Percentiles rank a stretch among this genome's conserved stretches.
These are phyloP conservation scores for Talaromyces sp. DNA, from an alignment of 2,329 filamentous ascomycete species.

Conservation along the genomic window DNA sequence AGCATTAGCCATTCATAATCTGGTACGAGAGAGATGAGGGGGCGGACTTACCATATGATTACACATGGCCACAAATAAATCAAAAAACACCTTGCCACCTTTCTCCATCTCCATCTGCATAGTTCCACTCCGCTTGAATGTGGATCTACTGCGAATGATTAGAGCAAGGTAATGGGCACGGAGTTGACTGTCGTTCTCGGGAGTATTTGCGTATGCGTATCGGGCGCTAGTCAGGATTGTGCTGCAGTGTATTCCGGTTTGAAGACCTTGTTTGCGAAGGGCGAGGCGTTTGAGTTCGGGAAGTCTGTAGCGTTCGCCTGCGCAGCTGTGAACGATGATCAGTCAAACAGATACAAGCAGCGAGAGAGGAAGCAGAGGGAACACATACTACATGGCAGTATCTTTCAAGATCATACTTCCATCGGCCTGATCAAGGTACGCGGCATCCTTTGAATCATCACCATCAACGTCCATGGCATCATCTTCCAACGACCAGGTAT, in stretches of 20 bases:
- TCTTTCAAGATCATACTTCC: constrained; percentile 79
- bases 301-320: constrained; percentile 83
- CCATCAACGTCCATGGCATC: constrained; percentile 54
- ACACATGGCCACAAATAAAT: constrained; percentile 96
- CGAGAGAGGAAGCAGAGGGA: not conserved
- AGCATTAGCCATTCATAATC: not conserved
- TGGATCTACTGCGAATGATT: constrained; percentile 94
- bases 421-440: constrained; percentile 70
- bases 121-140: constrained; percentile 95
- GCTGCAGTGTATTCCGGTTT: constrained; percentile 85
- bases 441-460: constrained; percentile 65
- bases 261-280: constrained; percentile 90
- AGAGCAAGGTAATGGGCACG: constrained; percentile 96
- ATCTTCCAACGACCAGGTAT: constrained; percentile 88
- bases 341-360: not conserved
- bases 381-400: constrained; percentile 69
- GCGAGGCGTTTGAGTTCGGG: constrained; percentile 88
- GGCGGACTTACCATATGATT: constrained; percentile 67
- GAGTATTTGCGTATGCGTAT: constrained; percentile 93
- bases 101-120: constrained; percentile 99
- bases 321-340: constrained; percentile 51
- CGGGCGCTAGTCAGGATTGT: constrained; percentile 89
- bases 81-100: constrained; percentile 93
- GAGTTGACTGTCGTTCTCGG: constrained; percentile 84
- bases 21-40: not conserved